Evolutionary conservation across 2,329 filamentous ascomycete genomes (phyloP).

Genomic region (Ophiostoma sp.): DNA sequence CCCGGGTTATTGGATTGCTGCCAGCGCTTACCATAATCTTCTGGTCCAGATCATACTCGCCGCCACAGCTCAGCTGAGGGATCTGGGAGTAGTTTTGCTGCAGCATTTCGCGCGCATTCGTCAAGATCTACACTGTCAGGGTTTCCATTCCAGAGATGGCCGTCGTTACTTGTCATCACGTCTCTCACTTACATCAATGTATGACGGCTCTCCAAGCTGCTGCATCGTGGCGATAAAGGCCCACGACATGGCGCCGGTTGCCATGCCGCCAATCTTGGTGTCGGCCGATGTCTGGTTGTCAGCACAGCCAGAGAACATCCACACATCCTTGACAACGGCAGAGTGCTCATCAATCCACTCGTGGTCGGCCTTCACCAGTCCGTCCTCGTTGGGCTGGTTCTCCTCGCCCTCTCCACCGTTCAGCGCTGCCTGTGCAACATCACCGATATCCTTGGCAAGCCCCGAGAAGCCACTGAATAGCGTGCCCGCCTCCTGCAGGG

Average conservation of each 20-base stretch:
- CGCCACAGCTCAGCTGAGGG: conserved; percentile 32
- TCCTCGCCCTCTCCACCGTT: background rate
- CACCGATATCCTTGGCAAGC: conserved; percentile 50
- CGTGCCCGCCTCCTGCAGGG: conserved; percentile 46
- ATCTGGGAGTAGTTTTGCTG: conserved; percentile 30
- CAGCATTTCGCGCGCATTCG: conserved; percentile 28
- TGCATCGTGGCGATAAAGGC: conserved; percentile 35
- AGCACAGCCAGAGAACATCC: conserved; percentile 40
- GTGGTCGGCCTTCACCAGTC: conserved; percentile 41
- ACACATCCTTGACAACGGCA: conserved; percentile 37
- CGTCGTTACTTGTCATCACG: background rate
- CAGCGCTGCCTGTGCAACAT: conserved; percentile 36
- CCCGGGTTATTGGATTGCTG: background rate
- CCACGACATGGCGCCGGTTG: conserved; percentile 40
- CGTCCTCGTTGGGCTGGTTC: conserved; percentile 36
- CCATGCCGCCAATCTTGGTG: conserved; percentile 35
- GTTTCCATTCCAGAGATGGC: background rate
- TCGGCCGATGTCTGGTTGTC: conserved; percentile 40
- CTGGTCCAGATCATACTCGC: conserved; percentile 32
- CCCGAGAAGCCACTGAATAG: conserved; percentile 48
- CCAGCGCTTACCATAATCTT: conserved; percentile 8
- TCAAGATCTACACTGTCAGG: conserved; percentile 26
- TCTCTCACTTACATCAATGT: conserved; percentile 31
- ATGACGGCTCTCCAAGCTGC: conserved; percentile 31
- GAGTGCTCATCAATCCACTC: conserved; percentile 35